These are phyloP conservation scores for Phaeotremella skinneri DNA, from an alignment of 768 basidiomycete genomes.

Conservation along the genomic window DNA sequence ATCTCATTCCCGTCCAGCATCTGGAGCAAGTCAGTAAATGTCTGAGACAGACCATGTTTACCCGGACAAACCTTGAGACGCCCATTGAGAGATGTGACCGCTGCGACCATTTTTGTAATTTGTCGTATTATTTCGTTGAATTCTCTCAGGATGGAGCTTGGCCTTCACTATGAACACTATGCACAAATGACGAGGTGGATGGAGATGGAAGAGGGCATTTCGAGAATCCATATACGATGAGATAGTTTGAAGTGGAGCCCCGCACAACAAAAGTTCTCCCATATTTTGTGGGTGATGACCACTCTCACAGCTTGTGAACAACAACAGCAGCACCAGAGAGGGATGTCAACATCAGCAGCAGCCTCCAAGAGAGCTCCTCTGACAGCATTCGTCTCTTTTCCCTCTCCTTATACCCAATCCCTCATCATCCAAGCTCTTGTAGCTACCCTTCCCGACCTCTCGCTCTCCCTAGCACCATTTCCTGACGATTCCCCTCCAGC, in stretches of 20 bases:
- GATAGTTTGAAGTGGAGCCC: no score
- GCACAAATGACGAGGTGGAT: no score
- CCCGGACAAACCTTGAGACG: constrained; percentile 23
- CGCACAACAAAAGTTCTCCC: background rate
- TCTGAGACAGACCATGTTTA: background rate
- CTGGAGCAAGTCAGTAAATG: constrained; percentile 32
- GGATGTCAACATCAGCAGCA: background rate
- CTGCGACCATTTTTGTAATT: constrained; percentile 5
- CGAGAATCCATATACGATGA: no score
- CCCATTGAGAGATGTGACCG: constrained; percentile 21
- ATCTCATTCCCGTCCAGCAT: constrained; percentile 61
- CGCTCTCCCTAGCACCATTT: constrained; percentile 45
- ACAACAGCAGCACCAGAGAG: background rate
- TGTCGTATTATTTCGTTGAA: background rate
- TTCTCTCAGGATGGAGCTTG: background rate
- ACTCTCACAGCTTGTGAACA: no score
- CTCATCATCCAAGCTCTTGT: constrained; percentile 57
- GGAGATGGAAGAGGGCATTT: no score
- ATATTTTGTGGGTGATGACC: no score
- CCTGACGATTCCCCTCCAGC: constrained; percentile 36
- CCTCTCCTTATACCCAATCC: constrained; percentile 60
- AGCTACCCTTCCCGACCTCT: constrained; percentile 39
- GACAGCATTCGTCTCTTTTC: constrained; percentile 59
- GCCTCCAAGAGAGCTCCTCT: constrained; percentile 12
- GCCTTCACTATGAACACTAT: no score